phyloP scores from a whole-genome alignment of 371 early-diverging fungal species.

The Mucor irregularis region DNA sequence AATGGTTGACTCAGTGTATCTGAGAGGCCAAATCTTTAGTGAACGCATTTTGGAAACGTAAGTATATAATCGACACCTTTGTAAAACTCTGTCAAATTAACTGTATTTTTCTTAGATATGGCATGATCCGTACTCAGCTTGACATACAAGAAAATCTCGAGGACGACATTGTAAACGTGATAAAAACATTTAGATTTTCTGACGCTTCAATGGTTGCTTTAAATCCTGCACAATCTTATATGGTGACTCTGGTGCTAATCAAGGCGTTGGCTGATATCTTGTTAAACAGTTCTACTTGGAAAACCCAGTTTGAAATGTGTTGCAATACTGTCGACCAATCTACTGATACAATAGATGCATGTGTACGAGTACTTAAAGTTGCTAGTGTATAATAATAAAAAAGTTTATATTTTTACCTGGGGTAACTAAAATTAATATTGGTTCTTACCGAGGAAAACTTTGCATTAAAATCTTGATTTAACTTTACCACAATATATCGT shows the following conservation, averaged over 20 bases:
- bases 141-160: conserved; percentile 33
- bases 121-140: conserved; percentile 37
- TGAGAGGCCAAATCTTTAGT: conserved; percentile 51
- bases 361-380: conserved; percentile 42
- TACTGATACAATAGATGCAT: conserved; percentile 43
- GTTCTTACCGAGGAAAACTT: background rate
- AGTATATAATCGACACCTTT: conserved; percentile 4
- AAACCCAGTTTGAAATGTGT: conserved; percentile 32
- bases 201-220: conserved; percentile 45
- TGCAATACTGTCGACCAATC: conserved; percentile 37
- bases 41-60: conserved; percentile 54
- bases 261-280: conserved; percentile 36
- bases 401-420: too few species aligned
- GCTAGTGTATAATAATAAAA: conserved; percentile 32
- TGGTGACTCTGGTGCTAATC: conserved; percentile 47
- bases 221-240: conserved; percentile 45
- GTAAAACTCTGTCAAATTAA: background rate
- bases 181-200: conserved; percentile 44
- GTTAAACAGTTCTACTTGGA: conserved; percentile 18
- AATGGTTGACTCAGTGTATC: conserved; percentile 24
- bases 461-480: background rate
- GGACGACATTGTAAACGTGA: conserved; percentile 47
- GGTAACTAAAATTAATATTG: background rate
- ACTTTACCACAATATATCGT: too few species aligned
- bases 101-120: conserved; percentile 24